Conservation (phyloP, 805 yeast species). For the Candida nanaspora region DNA sequence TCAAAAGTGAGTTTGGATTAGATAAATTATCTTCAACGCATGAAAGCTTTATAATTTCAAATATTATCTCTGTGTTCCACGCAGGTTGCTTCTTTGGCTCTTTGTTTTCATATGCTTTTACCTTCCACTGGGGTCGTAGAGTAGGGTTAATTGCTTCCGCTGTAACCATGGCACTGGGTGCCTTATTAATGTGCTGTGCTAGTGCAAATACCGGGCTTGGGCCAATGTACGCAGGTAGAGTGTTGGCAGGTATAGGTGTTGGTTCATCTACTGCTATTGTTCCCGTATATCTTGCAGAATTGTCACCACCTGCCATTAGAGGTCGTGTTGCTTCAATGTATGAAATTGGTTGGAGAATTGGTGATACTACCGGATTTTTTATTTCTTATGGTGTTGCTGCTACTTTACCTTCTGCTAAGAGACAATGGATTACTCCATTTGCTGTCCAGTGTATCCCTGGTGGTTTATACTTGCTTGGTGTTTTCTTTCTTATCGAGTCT, state of each 20-base stretch:
- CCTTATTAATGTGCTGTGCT: constrained; percentile 58
- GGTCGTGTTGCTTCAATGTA: constrained; percentile 76
- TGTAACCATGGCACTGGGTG: constrained; percentile 62
- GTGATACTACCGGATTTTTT: constrained; percentile 80
- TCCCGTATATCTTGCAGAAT: constrained; percentile 81
- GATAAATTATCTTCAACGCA: constrained; percentile 41
- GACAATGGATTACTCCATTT: constrained; percentile 48
- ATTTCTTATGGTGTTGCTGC: constrained; percentile 66
- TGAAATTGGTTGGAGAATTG: constrained; percentile 90
- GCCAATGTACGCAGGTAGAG: constrained; percentile 65
- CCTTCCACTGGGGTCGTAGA: constrained; percentile 71
- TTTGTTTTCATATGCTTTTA: constrained; percentile 45
- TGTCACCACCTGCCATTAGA: constrained; percentile 71
- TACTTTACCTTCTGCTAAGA: constrained; percentile 31
- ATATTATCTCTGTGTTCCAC: constrained; percentile 73
- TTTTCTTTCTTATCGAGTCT: constrained; percentile 74
- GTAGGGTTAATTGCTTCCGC: constrained; percentile 57
- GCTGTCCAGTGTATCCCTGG: constrained; percentile 61
- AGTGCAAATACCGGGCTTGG: constrained; percentile 44
- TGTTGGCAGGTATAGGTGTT: constrained; percentile 62
- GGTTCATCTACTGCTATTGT: constrained; percentile 76
- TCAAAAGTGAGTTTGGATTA: constrained; percentile 37
- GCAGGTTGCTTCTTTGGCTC: constrained; percentile 78
- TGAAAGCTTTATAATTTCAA: constrained; percentile 66
- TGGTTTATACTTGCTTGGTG: constrained; percentile 57